Base-by-base conservation (phyloP, 371 early-diverging fungal species). In the Syncephalastrum racemosum region DNA sequence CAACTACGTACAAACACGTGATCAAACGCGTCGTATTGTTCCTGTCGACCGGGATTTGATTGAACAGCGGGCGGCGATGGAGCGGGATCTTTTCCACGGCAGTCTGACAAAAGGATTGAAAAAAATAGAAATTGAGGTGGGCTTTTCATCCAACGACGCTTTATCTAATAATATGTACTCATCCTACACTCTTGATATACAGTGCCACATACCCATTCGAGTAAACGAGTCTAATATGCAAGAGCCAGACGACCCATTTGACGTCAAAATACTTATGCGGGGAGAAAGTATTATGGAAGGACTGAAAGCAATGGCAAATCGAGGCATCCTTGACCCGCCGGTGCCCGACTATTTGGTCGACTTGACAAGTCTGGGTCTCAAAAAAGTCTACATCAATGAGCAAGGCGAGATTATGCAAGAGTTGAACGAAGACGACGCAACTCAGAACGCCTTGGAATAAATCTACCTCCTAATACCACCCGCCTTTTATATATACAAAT, bases 201-300 rank as follows among this genome's bases (percentile, higher is more conserved):
- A 31, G 36, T 31, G 36, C 36, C 36, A 31, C 36, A 8, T 31
- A 31, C 36, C 36, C 10, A 31, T 31, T 8, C 36, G 36, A 8
- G 8, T 31, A 2, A 31, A 31, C 10, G 36, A 31, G 36, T 31
- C 36, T 2, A 10, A 31, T 31, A 5, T 12, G 36, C 10, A 31
- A 31, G 36, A 31, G 36, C 6, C 10, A 8, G 36, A 31, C 36
- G 36, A 31, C 36, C 36, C 36, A 31, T 31, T 56, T 41, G 23
- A 15, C 5, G 16, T 58, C 51, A 50, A 43, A 15, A 54, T 83
- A 13, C 49, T 54, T 0, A 53, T 84, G 50, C 70, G 73, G 19
- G 85, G 85, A 0, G 45, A 51, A 0, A 81, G 76, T 70, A 77
- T 84, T 13, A 67, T 79, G 31, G 75, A 79, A 42, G 85, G 85